Conservation (phyloP, 768 basidiomycete species). For the Russula sp. region DNA sequence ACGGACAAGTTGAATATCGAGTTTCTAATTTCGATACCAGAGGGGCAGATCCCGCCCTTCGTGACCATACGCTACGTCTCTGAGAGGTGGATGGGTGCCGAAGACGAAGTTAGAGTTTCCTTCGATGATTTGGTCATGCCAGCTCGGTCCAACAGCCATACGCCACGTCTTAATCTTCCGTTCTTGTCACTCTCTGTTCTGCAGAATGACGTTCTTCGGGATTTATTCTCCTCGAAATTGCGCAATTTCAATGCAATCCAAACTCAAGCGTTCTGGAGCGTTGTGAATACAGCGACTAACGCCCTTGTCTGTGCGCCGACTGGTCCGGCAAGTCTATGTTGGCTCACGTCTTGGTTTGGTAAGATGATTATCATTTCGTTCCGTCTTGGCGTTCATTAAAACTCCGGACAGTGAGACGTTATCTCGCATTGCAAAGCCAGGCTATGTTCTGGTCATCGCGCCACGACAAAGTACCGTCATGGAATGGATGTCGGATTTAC, state of each 20-base stretch:
- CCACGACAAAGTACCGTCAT: constrained; percentile 56
- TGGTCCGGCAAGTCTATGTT: constrained; percentile 79
- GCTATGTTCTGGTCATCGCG: constrained; percentile 61
- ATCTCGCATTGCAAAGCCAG: constrained; percentile 40
- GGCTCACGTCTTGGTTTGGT: constrained; percentile 73
- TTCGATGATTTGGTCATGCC: constrained; percentile 81
- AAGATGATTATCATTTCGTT: constrained; percentile 33
- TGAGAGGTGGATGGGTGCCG: constrained; percentile 92
- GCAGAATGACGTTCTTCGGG: constrained; percentile 46
- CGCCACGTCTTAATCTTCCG: constrained; percentile 67
- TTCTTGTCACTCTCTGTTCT: constrained; percentile 61
- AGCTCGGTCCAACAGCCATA: constrained; percentile 49
- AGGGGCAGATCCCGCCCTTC: constrained; percentile 54
- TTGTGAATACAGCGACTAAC: constrained; percentile 64
- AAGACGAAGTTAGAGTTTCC: constrained; percentile 63
- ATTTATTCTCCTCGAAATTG: constrained; percentile 46
- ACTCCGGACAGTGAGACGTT: constrained; percentile 53
- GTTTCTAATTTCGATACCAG: constrained; percentile 76
- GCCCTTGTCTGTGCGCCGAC: constrained; percentile 74
- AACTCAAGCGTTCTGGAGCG: constrained; percentile 83
- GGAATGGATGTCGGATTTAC: constrained; percentile 56
- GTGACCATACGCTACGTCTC: constrained; percentile 79
- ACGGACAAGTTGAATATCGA: constrained; percentile 60
- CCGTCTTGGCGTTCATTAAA: constrained; percentile 22
- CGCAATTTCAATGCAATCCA: constrained; percentile 79